Conservation (phyloP, 352 stramenopile genomes). For the Globisporangium polare region DNA sequence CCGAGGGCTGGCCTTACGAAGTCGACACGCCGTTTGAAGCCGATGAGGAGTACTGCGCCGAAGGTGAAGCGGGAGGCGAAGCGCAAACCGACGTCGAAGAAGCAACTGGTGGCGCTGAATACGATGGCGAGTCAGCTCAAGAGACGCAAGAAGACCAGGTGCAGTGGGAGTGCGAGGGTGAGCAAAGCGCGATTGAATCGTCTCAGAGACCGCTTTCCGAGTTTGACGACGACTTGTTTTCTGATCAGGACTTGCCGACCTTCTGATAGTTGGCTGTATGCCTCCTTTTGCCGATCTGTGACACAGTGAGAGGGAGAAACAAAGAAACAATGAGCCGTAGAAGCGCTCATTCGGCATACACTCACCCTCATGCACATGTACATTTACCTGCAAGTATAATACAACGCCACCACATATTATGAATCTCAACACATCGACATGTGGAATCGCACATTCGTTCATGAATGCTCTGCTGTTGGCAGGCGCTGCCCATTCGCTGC, state of each 20-base stretch:
- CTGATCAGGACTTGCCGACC: slow-evolving; percentile 44
- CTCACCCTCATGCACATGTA: neutral
- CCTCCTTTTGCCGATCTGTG: neutral
- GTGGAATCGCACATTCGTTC: neutral
- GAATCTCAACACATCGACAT: neutral
- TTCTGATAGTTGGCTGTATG: slow-evolving; percentile 25
- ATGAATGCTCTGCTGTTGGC: slow-evolving; percentile 5
- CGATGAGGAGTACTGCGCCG: slow-evolving; percentile 18
- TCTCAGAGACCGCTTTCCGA: slow-evolving; percentile 32
- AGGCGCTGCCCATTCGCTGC: slow-evolving; percentile 9
- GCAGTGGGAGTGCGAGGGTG: slow-evolving; percentile 16
- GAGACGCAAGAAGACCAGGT: neutral
- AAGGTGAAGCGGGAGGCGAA: slow-evolving; percentile 16
- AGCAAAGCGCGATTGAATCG: slow-evolving; percentile 18
- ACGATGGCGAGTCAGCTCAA: slow-evolving; percentile 10
- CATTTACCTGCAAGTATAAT: slow-evolving; percentile 8
- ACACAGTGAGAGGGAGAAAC: neutral
- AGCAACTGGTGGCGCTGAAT: neutral
- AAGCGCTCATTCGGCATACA: neutral
- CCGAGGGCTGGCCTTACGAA: slow-evolving; percentile 71
- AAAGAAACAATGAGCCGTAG: neutral
- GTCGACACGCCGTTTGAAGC: slow-evolving; percentile 61
- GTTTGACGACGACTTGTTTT: slow-evolving; percentile 54
- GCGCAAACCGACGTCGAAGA: slow-evolving; percentile 11
- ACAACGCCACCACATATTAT: neutral